phyloP scores from a whole-genome alignment of 352 stramenopile genomes.

The Globisporangium cylindrosporum region DNA sequence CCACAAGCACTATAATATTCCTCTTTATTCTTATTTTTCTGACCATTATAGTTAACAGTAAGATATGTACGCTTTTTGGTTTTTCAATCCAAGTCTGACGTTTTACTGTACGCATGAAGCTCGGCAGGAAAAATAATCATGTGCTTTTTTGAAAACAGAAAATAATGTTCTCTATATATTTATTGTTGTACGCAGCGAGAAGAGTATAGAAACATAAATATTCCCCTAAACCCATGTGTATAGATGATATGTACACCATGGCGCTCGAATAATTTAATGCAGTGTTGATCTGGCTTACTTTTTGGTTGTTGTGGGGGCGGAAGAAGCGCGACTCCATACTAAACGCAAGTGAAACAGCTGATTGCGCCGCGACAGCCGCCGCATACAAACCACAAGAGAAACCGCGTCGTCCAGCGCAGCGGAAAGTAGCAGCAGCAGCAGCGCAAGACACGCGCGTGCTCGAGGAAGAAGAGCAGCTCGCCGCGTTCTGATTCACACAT shows the following conservation, averaged over 20 bases:
- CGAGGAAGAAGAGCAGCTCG: not conserved
- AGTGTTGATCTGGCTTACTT: not conserved
- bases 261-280: not conserved
- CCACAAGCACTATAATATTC: no score
- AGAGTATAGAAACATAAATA: no score
- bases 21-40: no score
- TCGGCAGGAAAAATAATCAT: no score
- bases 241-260: not conserved
- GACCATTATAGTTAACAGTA: no score
- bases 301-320: not conserved
- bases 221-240: not conserved
- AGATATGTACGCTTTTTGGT: no score
- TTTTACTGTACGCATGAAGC: no score
- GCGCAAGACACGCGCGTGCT: conserved; percentile 2
- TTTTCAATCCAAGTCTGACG: no score
- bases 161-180: no score
- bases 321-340: conserved; percentile 5
- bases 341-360: conserved; percentile 15
- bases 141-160: no score
- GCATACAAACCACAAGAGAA: conserved; percentile 14
- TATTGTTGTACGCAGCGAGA: no score
- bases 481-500: not conserved
- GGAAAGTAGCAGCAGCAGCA: not conserved
- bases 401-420: conserved; percentile 5
- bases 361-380: not conserved